Evolutionary conservation across 129 eudicot genomes (phyloP).

Genomic region (Glebionis coronaria): DNA sequence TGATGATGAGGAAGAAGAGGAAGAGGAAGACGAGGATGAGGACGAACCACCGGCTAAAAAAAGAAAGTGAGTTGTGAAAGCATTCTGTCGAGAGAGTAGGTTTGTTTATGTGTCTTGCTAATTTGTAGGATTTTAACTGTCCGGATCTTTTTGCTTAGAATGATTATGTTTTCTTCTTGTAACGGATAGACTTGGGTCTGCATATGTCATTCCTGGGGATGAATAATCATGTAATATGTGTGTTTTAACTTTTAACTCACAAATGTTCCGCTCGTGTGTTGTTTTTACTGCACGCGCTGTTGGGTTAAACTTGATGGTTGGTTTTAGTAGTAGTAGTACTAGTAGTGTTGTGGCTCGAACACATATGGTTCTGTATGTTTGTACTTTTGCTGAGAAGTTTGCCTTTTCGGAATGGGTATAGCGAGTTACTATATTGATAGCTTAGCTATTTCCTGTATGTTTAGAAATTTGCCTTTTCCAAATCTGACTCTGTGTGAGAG

Average conservation of each 20-base stretch:
- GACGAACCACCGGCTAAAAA: conserved; percentile 88
- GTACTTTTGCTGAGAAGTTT: no score
- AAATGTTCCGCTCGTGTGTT: background rate
- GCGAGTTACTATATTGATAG: no score
- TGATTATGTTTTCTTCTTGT: conserved; percentile 21
- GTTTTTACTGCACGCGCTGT: background rate
- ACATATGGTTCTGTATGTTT: no score
- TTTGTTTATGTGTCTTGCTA: conserved; percentile 12
- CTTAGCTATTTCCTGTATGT: no score
- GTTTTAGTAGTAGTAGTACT: background rate
- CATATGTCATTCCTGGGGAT: conserved; percentile 15
- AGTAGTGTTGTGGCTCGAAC: background rate
- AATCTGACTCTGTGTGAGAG: no score
- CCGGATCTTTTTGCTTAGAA: conserved; percentile 14
- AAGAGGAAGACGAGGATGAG: conserved; percentile 57
- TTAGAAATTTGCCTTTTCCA: no score
- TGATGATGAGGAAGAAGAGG: conserved; percentile 65
- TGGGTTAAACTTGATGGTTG: background rate
- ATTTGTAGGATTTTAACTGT: conserved; percentile 31
- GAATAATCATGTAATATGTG: conserved; percentile 1
- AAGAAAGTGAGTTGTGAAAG: conserved; percentile 46
- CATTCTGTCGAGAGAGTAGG: conserved; percentile 37
- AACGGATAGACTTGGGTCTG: conserved; percentile 24
- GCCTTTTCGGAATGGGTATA: no score
- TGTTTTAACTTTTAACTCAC: conserved; percentile 9